A percentile compares a stretch with the other conserved stretches of the same genome.
These are phyloP conservation scores for Pythium brachiatum DNA, from an alignment of 352 stramenopile species.

Conservation along the genomic window DNA sequence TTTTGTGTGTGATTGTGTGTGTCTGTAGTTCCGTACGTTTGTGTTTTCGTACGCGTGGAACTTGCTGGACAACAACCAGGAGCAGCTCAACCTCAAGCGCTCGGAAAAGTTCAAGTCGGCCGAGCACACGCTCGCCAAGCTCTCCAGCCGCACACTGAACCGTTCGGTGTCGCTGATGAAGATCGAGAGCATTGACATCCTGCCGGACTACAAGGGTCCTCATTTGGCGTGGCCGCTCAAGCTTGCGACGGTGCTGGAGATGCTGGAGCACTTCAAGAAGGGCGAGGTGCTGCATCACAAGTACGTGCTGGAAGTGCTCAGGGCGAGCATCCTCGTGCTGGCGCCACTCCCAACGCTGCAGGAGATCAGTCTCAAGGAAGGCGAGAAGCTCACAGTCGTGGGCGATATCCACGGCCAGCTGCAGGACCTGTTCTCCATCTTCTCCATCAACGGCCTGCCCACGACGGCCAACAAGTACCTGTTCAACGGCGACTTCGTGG, in stretches of 20 bases:
- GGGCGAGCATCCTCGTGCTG: conserved; percentile 60
- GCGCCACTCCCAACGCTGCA: conserved; percentile 76
- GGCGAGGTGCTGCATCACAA: conserved; percentile 88
- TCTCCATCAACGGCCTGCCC: conserved; percentile 91
- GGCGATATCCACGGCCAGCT: conserved; percentile 94
- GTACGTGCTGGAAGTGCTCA: conserved; percentile 87
- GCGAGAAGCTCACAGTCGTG: conserved; percentile 90
- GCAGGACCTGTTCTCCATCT: conserved; percentile 94
- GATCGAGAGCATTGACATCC: conserved; percentile 48
- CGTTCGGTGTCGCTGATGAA: conserved; percentile 59
- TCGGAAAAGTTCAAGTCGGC: conserved; percentile 84
- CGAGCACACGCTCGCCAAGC: conserved; percentile 72
- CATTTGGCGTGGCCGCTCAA: conserved; percentile 83
- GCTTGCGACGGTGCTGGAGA: conserved; percentile 79
- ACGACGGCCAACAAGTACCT: conserved; percentile 92
- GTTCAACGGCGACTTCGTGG: conserved; percentile 97
- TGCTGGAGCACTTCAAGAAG: conserved; percentile 91
- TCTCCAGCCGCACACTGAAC: conserved; percentile 60
- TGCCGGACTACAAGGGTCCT: conserved; percentile 69
- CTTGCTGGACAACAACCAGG: conserved; percentile 88
- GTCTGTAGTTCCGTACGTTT: conserved; percentile 66
- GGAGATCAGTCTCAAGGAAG: conserved; percentile 80
- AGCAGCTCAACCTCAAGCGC: conserved; percentile 87
- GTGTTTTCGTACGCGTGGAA: conserved; percentile 88
- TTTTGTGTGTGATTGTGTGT: neutral